Evolutionary conservation across 2,329 filamentous ascomycete genomes (phyloP), one percentile per base, ranked within the genome.

Genomic region (Fusarium scirpi): DNA sequence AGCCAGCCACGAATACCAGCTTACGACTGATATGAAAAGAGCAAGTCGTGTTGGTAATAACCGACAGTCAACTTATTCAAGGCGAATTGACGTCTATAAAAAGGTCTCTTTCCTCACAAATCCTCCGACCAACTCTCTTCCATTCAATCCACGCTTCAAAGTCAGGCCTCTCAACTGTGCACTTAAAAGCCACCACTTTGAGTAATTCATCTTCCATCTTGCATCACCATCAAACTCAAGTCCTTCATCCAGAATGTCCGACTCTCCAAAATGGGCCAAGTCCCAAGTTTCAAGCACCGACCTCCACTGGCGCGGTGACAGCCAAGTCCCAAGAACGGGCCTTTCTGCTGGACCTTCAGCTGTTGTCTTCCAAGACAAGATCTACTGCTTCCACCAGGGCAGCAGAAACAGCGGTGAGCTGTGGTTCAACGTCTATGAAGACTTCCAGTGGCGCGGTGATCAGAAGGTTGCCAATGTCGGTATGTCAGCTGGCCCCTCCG

Each of bases 11-110:
- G 15, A n/a, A 29, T 15, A 6, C 29, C 11, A 30, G 27, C 10
- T 29, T 30, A 13, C 12, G 27, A 25, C 44, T 27, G 7, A 6
- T 16, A 24, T 12, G 8, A 45, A 8, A 4, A 4, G 2, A 8
- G 10, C 5, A 8, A 13, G 4, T 12, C 12, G 6, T 8, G 6
- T 2, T 8, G 5, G 22, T 25, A 24, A 3, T 9, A 12, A 27
- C 11, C n/a, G 0, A n/a, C 6, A 0, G 11, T 27, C 10, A 29
- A 12, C 27, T 29, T 5, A 8, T n/a, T n/a, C 7, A 0, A 13
- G 4, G 12, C 15, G 5, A 30, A 2, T 30, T 30, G 29, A 12
- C 12, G 12, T 15, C 25, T 29, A 46, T 46, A 46, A 46, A 27
- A 18, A n/a, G 25, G 10, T 10, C 4, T 25, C 7, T 4, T 27